Evolutionary conservation across 108 stramenopile genomes (phyloP), one percentile per base, ranked within the genome.

Genomic region (Discostella pseudostelligera): DNA sequence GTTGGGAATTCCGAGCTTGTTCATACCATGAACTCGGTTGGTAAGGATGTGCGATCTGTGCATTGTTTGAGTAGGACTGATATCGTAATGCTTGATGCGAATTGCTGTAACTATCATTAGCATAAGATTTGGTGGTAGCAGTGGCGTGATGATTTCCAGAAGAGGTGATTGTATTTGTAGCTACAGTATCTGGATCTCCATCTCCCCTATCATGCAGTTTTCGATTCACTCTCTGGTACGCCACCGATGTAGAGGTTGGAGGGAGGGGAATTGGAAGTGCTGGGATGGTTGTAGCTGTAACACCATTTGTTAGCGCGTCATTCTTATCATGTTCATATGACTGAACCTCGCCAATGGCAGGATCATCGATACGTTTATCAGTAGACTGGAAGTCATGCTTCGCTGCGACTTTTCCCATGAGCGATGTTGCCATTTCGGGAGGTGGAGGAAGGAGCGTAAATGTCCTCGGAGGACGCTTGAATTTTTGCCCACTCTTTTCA

Each of bases 1-100:
- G 50, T 62, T 67, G 65, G 17, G n/a, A 39, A 19, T 45, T 57
- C 13, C 66, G 74, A 47, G 65, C 22, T 19, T 67, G 45, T 24
- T 36, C 14, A 45, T 74, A 74, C 60, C 59, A 74, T 39, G 51
- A 39, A 49, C 66, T 74, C 6, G 74, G 74, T 50, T 74, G 50
- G 60, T 74, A 69, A 25, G 59, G 59, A 40, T 60, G 58, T 53
- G 56, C 36, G 28, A 58, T 67, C 36, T 56, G 56, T 48, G 66
- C 48, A 37, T 49, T 37, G 19, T 63, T 63, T 0, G 62, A 54
- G 53, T 22, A 54, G 24, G 26, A 26, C 24, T 9, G 53, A 28
- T 54, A 54, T 54, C 28, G 66, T 58, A 25, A 29, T 19, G 51
- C 45, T 12, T 59, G 59, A 22, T 65, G 67, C 25, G 74, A 59